Evolutionary conservation across 1,284 basidiomycete genomes (phyloP), one percentile per base, ranked within the genome.

Genomic region (Rhodotorula sp.): DNA sequence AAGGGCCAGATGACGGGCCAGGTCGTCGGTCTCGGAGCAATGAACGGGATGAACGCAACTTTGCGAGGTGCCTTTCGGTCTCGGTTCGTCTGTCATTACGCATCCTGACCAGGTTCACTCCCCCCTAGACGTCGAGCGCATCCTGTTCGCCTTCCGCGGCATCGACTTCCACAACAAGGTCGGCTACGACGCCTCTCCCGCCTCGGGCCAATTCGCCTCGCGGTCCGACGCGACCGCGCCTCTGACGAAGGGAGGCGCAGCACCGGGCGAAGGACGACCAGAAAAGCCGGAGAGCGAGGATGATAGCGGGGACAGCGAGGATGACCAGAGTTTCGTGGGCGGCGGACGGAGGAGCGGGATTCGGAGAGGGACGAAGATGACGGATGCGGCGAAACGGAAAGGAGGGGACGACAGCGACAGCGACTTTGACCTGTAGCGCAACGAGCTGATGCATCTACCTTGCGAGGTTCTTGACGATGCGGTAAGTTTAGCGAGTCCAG

Each of bases 1-100:
- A 90, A 90, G 74, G 96, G 96, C 24, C 90, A 95, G 58, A 89
- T 98, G 66, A 84, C 85, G 62, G 89, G 92, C 66, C 93, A 98
- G 79, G 84, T 96, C 29, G 84, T 92, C 6, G 87, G 92, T 1
- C 79, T 92, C 86, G 90, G 76, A 32, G 79, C 79, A 0, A 69
- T 82, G 57, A 79, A 79, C 84, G 89, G 75, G 84, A 91, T 82
- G 84, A 86, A 80, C 86, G 94, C 92, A 58, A 86, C 84, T 49
- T 83, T 89, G n/a, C 88, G 91, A 83, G 94, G 94, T 92, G 76
- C 68, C 82, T 52, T 34, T 13, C 52, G 1, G 6, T 30, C n/a
- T 13, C 5, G 20, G 11, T 34, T 39, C 32, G 17, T 17, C 24
- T 47, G 24, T 22, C 49, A 20, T 6, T 34, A 2, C 30, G 4